These are phyloP conservation scores for Pythium utonaiense DNA, from an alignment of 352 stramenopile species.

Conservation along the genomic window DNA sequence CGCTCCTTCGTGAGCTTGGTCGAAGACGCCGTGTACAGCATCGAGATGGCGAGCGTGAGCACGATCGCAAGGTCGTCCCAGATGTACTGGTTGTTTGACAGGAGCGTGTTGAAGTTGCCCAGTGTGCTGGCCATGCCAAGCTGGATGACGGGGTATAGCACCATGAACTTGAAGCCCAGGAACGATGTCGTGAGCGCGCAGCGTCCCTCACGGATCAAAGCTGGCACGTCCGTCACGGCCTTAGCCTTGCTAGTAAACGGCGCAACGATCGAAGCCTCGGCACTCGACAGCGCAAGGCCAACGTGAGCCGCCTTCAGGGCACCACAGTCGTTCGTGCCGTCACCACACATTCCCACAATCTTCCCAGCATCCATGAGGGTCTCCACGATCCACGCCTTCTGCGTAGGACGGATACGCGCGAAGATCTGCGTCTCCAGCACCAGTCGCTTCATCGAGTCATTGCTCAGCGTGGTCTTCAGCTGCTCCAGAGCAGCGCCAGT, in stretches of 20 bases:
- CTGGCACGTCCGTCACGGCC: slow-evolving; percentile 60
- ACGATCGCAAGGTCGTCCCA: slow-evolving; percentile 58
- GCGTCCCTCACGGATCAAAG: slow-evolving; percentile 79
- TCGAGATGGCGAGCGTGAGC: slow-evolving; percentile 43
- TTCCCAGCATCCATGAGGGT: slow-evolving; percentile 40
- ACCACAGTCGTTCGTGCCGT: slow-evolving; percentile 82
- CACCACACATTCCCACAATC: slow-evolving; percentile 50
- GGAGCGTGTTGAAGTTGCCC: slow-evolving; percentile 27
- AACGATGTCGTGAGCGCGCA: slow-evolving; percentile 70
- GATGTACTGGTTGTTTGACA: slow-evolving; percentile 60
- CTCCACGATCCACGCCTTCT: slow-evolving; percentile 60
- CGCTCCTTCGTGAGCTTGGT: slow-evolving; percentile 28
- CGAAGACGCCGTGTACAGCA: slow-evolving; percentile 49
- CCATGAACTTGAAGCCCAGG: slow-evolving; percentile 54
- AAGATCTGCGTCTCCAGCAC: slow-evolving; percentile 49
- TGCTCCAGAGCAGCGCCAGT: slow-evolving; percentile 47
- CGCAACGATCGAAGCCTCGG: slow-evolving; percentile 81
- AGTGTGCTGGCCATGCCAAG: slow-evolving; percentile 31
- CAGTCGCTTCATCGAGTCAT: slow-evolving; percentile 38
- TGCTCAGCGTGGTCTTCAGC: slow-evolving; percentile 23
- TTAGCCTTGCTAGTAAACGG: slow-evolving; percentile 88
- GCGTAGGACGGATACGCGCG: slow-evolving; percentile 46
- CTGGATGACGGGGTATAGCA: slow-evolving; percentile 62
- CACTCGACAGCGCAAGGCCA: slow-evolving; percentile 76
- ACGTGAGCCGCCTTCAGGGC: slow-evolving; percentile 85